These are phyloP conservation scores for Monsonia emarginata DNA, from an alignment of 441 rosid species.

Conservation along the genomic window DNA sequence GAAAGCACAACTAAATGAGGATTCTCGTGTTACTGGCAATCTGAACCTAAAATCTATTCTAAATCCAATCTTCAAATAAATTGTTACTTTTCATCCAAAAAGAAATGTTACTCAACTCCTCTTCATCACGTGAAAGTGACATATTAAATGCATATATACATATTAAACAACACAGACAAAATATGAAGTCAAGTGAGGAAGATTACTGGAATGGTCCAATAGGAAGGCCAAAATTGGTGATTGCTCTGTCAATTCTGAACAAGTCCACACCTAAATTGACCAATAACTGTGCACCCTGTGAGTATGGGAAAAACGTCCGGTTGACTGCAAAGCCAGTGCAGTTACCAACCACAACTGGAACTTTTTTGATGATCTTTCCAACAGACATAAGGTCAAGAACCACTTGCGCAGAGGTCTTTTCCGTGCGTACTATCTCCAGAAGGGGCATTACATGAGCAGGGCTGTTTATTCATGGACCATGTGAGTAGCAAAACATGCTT, in stretches of 20 bases:
- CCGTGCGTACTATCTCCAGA: constrained; percentile 23
- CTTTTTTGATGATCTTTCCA: constrained; percentile 27
- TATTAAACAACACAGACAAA: background rate
- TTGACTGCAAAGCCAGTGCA: constrained; percentile 23
- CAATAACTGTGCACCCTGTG: constrained; percentile 17
- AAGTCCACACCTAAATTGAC: constrained; percentile 23
- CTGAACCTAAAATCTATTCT: background rate
- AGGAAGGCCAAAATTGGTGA: constrained; percentile 24
- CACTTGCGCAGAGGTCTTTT: constrained; percentile 21
- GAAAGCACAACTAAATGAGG: background rate
- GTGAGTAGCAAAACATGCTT: background rate
- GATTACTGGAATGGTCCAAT: constrained; percentile 57
- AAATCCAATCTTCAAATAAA: background rate
- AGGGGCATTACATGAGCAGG: constrained; percentile 26
- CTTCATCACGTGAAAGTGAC: background rate
- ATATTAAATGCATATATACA: background rate
- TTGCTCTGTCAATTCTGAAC: constrained; percentile 15
- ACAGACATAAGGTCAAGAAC: constrained; percentile 19
- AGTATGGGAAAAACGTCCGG: constrained; percentile 23
- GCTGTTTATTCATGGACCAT: constrained; percentile 23
- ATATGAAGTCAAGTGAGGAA: constrained; percentile 21
- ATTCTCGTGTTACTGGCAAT: background rate
- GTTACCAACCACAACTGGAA: constrained; percentile 24
- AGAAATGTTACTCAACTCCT: background rate
- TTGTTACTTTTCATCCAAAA: too few relatives aligned